Base-by-base conservation (phyloP, 441 rosid genomes). In the Aquilaria agallochum region DNA sequence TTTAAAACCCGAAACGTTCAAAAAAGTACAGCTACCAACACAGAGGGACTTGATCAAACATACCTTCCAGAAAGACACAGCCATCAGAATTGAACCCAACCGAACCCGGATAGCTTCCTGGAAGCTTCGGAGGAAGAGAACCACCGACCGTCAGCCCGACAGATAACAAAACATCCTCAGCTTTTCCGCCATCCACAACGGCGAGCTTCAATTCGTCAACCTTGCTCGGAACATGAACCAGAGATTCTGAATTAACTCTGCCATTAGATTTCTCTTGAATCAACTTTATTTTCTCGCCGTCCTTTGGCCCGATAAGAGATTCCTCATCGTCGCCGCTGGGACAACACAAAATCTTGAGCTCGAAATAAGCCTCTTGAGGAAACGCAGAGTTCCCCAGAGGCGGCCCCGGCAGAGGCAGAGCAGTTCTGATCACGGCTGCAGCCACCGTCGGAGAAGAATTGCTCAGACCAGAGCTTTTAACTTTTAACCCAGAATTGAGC, bases 341-440 rank as follows among this genome's bases (percentile, higher is more conserved):
- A 15, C 68, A 73, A 58, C 69, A 65, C 56, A 88, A 20, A 61
- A 93, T 53, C n/a, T 92, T 88, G 73, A 90, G 79, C 81, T 90
- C 98, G 65, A 93, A 90, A 74, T 88, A 93, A 30, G 97, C 97
- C 53, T 90, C 98, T 70, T 86, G 98, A 13, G 98, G 97, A 36
- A 93, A 93, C 69, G 91, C 78, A 20, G 85, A 86, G 52, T 62
- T 83, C 31, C 85, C 76, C 55, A 93, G 67, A 27, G 90, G 88
- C 58, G 97, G 98, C 44, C 97, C 97, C 2, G 98, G 98, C 57
- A 93, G 67, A 51, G 98, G 98, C 76, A 90, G 55, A 65, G 86
- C 80, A 34, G 85, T 82, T 64, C 81, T 85, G 31, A 93, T 82
- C 59, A 83, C 90, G 34, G 89, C 73, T 53, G 81, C 68, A 47